Evolutionary conservation across 306 rosid genomes (phyloP).

Genomic region (Begonia peltatifolia): DNA sequence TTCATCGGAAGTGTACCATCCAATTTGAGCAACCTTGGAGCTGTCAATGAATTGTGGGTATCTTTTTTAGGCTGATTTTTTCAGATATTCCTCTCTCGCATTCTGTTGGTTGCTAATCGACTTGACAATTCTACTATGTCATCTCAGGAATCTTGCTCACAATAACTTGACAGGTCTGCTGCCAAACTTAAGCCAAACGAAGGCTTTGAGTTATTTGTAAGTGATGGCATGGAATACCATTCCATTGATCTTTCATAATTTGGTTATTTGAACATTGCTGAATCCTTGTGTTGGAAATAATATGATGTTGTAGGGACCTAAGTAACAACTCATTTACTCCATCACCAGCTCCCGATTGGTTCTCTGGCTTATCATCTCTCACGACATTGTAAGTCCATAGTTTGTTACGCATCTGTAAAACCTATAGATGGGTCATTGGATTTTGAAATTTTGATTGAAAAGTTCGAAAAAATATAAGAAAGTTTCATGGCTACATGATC

Average conservation of each 20-base stretch:
- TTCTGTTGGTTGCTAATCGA: neutral
- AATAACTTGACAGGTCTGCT: constrained; percentile 50
- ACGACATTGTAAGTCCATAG: constrained; percentile 71
- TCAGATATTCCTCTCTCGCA: neutral
- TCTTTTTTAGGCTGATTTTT: neutral
- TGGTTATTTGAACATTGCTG: neutral
- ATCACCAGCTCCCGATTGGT: constrained; percentile 66
- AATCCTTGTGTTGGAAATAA: neutral
- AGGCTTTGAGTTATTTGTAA: constrained; percentile 60
- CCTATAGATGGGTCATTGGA: neutral
- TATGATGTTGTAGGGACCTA: constrained; percentile 50
- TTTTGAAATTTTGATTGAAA: neutral
- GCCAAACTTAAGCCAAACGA: constrained; percentile 62
- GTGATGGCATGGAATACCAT: constrained; percentile 14
- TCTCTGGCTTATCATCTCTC: constrained; percentile 42
- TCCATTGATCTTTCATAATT: constrained; percentile 8
- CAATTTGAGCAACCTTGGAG: constrained; percentile 48
- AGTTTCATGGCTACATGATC: constrained; percentile 1
- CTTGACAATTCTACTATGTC: constrained; percentile 3
- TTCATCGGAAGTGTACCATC: constrained; percentile 55
- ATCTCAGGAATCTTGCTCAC: constrained; percentile 56
- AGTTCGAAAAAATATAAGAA: neutral
- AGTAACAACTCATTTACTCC: constrained; percentile 69
- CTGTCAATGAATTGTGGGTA: constrained; percentile 68
- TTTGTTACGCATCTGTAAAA: no score